Evolutionary conservation across 306 rosid species (phyloP).

Genomic region (Cajanus cajan): DNA sequence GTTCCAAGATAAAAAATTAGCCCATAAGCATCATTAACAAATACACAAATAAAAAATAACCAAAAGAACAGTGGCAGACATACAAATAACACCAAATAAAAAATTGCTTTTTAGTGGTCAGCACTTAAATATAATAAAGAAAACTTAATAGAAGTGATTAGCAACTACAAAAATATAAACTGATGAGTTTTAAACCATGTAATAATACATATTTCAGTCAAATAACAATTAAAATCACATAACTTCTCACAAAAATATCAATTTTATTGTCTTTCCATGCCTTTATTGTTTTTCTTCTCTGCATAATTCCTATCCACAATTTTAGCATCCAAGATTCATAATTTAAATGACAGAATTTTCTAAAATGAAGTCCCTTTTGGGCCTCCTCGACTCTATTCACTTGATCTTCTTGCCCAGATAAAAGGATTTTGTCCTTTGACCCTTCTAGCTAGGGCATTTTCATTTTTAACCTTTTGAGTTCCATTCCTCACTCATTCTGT

Average conservation of each 20-base stretch:
- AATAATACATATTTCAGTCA: neutral
- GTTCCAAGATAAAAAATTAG: slow-evolving; percentile 29
- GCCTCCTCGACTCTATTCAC: neutral
- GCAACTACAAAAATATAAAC: neutral
- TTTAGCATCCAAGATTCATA: neutral
- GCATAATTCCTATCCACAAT: neutral
- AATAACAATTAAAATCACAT: neutral
- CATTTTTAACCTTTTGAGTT: neutral
- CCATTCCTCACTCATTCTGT: neutral
- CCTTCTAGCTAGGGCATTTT: neutral
- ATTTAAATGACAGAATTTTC: neutral
- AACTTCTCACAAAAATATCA: neutral
- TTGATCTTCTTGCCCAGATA: neutral
- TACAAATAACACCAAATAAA: neutral
- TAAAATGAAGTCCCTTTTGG: neutral
- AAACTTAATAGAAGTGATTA: neutral
- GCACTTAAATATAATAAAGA: neutral
- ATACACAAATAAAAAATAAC: slow-evolving; percentile 1
- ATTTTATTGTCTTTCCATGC: neutral
- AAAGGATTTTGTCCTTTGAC: neutral
- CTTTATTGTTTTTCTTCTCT: neutral
- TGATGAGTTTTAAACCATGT: neutral
- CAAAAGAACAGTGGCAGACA: neutral
- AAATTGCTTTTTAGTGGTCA: neutral
- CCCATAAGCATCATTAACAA: neutral